Evolutionary conservation across 1,284 basidiomycete species (phyloP).

Genomic region (Uromyces viciae-fabae): DNA sequence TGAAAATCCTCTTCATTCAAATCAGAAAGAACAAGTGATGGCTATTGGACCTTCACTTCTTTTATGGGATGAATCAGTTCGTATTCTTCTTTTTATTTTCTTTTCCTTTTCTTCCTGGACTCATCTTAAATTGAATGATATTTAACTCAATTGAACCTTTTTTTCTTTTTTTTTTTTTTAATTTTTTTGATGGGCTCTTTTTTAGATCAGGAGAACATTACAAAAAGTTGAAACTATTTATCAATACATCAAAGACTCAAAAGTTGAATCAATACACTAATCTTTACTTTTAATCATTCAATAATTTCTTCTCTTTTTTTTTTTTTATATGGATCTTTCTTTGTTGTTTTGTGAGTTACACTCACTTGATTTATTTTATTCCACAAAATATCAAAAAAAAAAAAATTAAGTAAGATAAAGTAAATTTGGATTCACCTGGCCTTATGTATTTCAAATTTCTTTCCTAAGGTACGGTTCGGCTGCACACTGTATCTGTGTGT

Average conservation of each 20-base stretch:
- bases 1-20: not conserved
- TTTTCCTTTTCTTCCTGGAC: not conserved
- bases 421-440: too few relatives aligned
- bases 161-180: not conserved
- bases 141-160: too few relatives aligned
- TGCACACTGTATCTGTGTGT: too few relatives aligned
- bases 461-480: too few relatives aligned
- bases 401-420: not conserved
- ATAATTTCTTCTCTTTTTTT: not conserved
- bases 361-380: not conserved
- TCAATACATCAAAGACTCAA: conserved; percentile 24
- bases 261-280: not conserved
- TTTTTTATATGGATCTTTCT: too few relatives aligned
- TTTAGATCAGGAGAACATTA: conserved; percentile 35
- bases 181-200: too few relatives aligned
- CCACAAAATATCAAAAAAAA: not conserved
- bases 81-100: not conserved
- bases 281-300: too few relatives aligned
- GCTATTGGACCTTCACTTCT: conserved; percentile 24
- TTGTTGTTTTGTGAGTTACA: not conserved
- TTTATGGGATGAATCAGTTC: conserved; percentile 39
- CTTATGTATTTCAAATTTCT: too few relatives aligned
- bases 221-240: conserved; percentile 41
- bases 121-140: too few relatives aligned
- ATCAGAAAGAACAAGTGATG: conserved; percentile 17